A percentile compares a stretch with the other conserved stretches of the same genome.
Evolutionary conservation across 1,284 basidiomycete species (phyloP).

Genomic region (Ganoderma lucidum): DNA sequence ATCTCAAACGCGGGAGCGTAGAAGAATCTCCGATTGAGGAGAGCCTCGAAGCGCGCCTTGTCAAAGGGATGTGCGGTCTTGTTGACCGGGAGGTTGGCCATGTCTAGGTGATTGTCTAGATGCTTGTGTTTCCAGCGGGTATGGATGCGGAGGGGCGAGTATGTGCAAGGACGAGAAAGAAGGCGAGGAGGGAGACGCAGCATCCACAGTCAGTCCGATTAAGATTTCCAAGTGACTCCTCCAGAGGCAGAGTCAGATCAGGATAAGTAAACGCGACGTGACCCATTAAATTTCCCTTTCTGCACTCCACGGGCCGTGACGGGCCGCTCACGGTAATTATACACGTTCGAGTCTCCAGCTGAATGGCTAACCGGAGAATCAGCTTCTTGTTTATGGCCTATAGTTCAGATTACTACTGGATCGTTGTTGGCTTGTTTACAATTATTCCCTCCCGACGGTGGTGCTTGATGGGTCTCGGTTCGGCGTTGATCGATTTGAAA

Average conservation of each 20-base stretch:
- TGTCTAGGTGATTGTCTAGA: constrained; percentile 20
- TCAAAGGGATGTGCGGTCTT: constrained; percentile 92
- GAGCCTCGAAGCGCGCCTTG: constrained; percentile 86
- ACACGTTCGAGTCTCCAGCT: no score
- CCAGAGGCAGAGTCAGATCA: constrained; percentile 23
- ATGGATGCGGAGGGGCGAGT: constrained; percentile 20
- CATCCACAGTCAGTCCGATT: constrained; percentile 27
- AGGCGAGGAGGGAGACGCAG: constrained; percentile 18
- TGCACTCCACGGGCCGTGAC: constrained; percentile 10
- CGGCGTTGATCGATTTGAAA: background rate
- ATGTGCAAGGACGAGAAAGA: constrained; percentile 31
- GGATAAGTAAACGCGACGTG: constrained; percentile 33
- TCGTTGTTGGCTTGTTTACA: background rate
- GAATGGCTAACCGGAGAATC: no score
- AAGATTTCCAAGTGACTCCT: constrained; percentile 21
- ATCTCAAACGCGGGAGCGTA: constrained; percentile 90
- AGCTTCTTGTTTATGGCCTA: no score
- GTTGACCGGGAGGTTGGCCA: constrained; percentile 59
- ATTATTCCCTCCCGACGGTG: background rate
- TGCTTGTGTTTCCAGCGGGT: constrained; percentile 22
- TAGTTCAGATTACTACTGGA: background rate
- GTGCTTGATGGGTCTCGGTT: background rate
- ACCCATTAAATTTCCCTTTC: no score
- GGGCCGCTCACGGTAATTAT: background rate
- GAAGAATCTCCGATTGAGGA: constrained; percentile 95